A percentile compares a stretch with the other conserved stretches of the same genome.
Evolutionary conservation across 768 basidiomycete genomes (phyloP).

Genomic region (Mycena albidolilacea): DNA sequence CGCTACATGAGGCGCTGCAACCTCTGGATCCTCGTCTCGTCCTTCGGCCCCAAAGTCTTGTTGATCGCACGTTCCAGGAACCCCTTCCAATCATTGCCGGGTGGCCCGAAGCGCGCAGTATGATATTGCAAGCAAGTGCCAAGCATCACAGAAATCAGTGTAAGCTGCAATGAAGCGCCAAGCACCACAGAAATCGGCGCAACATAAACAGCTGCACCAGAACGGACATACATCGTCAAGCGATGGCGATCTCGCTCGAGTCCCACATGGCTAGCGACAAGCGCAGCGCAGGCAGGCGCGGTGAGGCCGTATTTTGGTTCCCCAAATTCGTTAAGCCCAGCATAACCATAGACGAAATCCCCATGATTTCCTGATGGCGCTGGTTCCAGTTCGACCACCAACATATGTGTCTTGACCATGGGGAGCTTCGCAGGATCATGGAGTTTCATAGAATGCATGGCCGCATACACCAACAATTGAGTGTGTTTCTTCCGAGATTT

Average conservation of each 20-base stretch:
- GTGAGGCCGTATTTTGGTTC: slow-evolving; percentile 15
- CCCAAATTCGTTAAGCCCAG: background rate
- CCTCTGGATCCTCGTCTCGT: slow-evolving; percentile 4
- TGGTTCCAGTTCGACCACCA: slow-evolving; percentile 16
- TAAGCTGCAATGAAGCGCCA: background rate
- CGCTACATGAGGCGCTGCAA: background rate
- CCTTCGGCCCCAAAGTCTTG: slow-evolving; percentile 21
- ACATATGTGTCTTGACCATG: slow-evolving; percentile 24
- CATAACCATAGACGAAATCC: slow-evolving; percentile 20
- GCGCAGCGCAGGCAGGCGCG: slow-evolving; percentile 15
- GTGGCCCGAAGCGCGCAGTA: slow-evolving; percentile 20
- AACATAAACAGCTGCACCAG: slow-evolving; percentile 23
- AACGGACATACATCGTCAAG: slow-evolving; percentile 27
- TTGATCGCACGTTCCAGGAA: slow-evolving; percentile 32
- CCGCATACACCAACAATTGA: slow-evolving; percentile 29
- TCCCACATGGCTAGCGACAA: background rate
- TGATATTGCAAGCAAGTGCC: background rate
- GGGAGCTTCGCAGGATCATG: slow-evolving; percentile 4
- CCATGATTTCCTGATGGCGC: background rate
- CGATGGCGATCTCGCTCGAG: slow-evolving; percentile 12
- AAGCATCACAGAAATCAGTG: slow-evolving; percentile 26
- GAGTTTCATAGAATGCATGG: slow-evolving; percentile 27
- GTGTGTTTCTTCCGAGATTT: slow-evolving; percentile 31
- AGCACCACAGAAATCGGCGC: slow-evolving; percentile 30
- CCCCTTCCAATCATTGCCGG: slow-evolving; percentile 22